phyloP scores from a whole-genome alignment of 2,329 filamentous ascomycete genomes.

The Diaporthe nobilis region DNA sequence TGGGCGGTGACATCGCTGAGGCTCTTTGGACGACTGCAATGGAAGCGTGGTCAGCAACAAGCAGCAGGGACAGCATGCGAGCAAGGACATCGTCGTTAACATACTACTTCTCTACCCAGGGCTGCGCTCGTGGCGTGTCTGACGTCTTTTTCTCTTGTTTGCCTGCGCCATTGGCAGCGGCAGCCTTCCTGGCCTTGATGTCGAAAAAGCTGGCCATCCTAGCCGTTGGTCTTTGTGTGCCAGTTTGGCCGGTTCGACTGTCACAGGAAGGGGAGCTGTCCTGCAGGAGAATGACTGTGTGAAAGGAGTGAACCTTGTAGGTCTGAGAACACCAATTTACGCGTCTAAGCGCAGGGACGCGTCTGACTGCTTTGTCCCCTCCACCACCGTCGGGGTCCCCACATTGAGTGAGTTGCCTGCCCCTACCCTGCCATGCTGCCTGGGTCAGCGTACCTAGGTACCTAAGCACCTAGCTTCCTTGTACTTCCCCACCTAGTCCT shows the following conservation, averaged over 20 bases:
- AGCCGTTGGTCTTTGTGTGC: neutral
- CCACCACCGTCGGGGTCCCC: neutral
- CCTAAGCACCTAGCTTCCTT: neutral
- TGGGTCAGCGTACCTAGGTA: neutral
- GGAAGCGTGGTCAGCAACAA: constrained; percentile 43
- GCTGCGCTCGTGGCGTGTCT: constrained; percentile 79
- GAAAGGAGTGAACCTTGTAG: neutral
- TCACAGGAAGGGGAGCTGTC: neutral
- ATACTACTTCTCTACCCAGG: constrained; percentile 99
- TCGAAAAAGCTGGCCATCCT: constrained; percentile 96
- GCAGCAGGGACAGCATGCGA: neutral
- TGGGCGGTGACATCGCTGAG: constrained; percentile 96
- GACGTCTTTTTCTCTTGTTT: constrained; percentile 74
- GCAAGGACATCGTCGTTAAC: constrained; percentile 44
- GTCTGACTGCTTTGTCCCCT: constrained; percentile 31
- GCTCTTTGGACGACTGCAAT: constrained; percentile 86
- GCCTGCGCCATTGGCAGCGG: constrained; percentile 74
- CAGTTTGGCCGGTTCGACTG: neutral
- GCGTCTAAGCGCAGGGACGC: constrained; percentile 36
- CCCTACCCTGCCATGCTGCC: neutral
- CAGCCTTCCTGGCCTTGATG: constrained; percentile 89
- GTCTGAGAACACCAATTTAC: constrained; percentile 46
- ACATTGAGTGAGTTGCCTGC: constrained; percentile 15
- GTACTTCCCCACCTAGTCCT: constrained; percentile 13
- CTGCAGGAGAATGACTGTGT: neutral